These are phyloP conservation scores for Scheffersomyces lignosus DNA, from an alignment of 805 yeast species.

Conservation along the genomic window DNA sequence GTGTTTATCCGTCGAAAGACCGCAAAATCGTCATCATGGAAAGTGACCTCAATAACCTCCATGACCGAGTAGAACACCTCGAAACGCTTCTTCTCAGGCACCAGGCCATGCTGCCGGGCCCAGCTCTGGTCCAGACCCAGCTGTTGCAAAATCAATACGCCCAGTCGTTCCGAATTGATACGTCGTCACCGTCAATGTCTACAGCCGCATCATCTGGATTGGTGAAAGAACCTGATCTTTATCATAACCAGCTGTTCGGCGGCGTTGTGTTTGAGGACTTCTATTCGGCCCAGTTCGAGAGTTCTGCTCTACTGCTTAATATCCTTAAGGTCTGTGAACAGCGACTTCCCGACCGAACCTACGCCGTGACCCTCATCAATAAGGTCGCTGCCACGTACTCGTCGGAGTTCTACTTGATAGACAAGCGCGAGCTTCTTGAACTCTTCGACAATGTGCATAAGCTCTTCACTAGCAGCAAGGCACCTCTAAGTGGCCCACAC, in stretches of 20 bases:
- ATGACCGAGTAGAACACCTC: slow-evolving; percentile 29
- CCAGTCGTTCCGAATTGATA: neutral
- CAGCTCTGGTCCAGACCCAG: neutral
- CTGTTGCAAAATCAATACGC: neutral
- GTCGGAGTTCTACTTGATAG: slow-evolving; percentile 36
- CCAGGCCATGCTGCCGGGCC: neutral
- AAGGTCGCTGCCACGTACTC: slow-evolving; percentile 31
- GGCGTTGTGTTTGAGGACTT: slow-evolving; percentile 17
- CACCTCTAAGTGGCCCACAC: slow-evolving; percentile 2
- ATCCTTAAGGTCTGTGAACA: slow-evolving; percentile 18
- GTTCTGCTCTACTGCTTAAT: slow-evolving; percentile 23
- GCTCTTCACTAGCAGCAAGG: slow-evolving; percentile 1
- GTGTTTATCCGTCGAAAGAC: slow-evolving; percentile 38
- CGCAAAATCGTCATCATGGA: slow-evolving; percentile 45
- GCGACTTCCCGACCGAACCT: slow-evolving; percentile 25
- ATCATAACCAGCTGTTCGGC: too few species aligned
- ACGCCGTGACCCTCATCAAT: slow-evolving; percentile 22
- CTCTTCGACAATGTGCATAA: slow-evolving; percentile 7
- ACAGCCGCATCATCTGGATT: too few species aligned
- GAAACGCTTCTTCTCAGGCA: slow-evolving; percentile 15
- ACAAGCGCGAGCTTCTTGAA: slow-evolving; percentile 18
- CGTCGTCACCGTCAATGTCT: neutral
- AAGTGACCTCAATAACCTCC: slow-evolving; percentile 36
- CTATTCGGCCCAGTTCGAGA: slow-evolving; percentile 27
- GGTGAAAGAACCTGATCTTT: neutral